Base-by-base conservation (phyloP, 2,329 filamentous ascomycete species). In the Xylariaceae sp. region DNA sequence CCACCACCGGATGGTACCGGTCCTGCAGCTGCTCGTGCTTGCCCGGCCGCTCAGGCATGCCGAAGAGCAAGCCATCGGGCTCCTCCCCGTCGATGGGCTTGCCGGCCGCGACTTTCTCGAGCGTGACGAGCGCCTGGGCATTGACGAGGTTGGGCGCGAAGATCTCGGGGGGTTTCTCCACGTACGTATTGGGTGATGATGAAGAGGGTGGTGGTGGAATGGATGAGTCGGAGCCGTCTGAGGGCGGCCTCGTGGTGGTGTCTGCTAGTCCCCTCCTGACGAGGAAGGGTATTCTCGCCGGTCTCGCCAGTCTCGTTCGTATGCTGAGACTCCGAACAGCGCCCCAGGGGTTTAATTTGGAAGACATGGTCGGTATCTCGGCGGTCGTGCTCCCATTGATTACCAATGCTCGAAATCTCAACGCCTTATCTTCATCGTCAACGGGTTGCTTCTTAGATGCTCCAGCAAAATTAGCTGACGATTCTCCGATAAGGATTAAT, bases 1-100 rank as follows among this genome's bases (percentile, higher is more conserved):
- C 80, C 46, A 98, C 80, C 7, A 97, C 81, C 1, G 90, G 86
- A 70, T 97, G 89, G 71, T 98, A 96, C 68, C 95, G 86, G 71
- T 90, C 81, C 74, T 92, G 89, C 66, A 93, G 77, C 74, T 90
- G 81, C 70, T 79, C 72, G 26, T 77, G 68, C 51, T 70, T 69
- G 41, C 51, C 50, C 6, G 89, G 86, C 53, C 87, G 76, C 37
- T 80, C 77, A 1, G 92, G 92, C 60, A 91, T 77, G 3, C 84
- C 85, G 68, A 91, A 97, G 70, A 93, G 96, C 71, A 90, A 81
- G n/a, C 90, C 89, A 14, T 79, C 72, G 2, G 74, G 73, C 37
- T 71, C 64, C 21, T 74, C 71, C 7, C 40, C 61, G 57, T 65
- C 46, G 14, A 65, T 40, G 37, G 65, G 63, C 40, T 65, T 41